phyloP scores from a whole-genome alignment of 495 filamentous ascomycete species.

The Aspergillus kassunensis region DNA sequence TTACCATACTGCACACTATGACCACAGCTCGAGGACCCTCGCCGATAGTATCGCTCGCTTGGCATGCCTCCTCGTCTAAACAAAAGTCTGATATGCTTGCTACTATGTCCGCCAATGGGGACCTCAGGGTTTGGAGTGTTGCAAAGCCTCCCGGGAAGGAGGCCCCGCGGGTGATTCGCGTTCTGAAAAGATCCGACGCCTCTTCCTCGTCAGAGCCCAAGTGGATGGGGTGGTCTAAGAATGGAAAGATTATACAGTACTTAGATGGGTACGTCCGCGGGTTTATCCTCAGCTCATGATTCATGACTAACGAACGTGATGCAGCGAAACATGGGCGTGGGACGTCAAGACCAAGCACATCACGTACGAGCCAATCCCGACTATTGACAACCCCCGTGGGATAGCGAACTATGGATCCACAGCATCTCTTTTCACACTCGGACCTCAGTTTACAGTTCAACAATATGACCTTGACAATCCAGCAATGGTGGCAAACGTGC shows the following conservation, averaged over 20 bases:
- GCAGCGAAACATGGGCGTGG: constrained; percentile 88
- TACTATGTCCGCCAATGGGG: constrained; percentile 85
- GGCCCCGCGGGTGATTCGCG: constrained; percentile 78
- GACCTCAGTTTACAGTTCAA: constrained; percentile 82
- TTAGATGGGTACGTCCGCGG: constrained; percentile 85
- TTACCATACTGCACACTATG: constrained; percentile 91
- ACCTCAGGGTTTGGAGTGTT: constrained; percentile 95
- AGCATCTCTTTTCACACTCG: constrained; percentile 88
- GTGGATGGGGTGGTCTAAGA: constrained; percentile 98
- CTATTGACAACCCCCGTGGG: constrained; percentile 73
- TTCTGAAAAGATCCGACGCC: constrained; percentile 75
- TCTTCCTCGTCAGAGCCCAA: constrained; percentile 68
- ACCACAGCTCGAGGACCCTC: constrained; percentile 79
- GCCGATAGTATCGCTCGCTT: constrained; percentile 83
- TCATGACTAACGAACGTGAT: constrained; percentile 12
- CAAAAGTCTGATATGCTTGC: constrained; percentile 99
- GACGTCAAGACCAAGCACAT: constrained; percentile 96
- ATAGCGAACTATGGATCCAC: constrained; percentile 85
- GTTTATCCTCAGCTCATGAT: not conserved
- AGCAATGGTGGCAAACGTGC: constrained; percentile 73
- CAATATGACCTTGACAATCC: constrained; percentile 91
- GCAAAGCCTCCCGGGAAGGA: constrained; percentile 75
- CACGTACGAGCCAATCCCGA: constrained; percentile 81
- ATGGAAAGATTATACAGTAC: constrained; percentile 90
- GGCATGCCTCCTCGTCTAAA: constrained; percentile 95